A percentile compares a stretch with the other conserved stretches of the same genome.
Conservation (phyloP, 108 stramenopile genomes). For the Conticribra weissflogii region DNA sequence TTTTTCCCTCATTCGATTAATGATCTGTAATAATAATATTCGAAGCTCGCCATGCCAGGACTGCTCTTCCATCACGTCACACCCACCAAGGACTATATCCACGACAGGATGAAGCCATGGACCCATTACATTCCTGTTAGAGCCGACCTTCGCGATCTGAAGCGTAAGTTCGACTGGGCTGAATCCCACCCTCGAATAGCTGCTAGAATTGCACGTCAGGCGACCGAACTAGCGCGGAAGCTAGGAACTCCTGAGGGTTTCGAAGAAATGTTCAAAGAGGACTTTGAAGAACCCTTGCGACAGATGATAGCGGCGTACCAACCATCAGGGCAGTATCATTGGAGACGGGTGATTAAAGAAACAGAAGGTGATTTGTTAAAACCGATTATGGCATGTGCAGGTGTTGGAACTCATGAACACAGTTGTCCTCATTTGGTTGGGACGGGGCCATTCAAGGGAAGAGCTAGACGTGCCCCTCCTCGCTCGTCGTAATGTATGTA, state of each 20-base stretch:
- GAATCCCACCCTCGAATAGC: slow-evolving; percentile 31
- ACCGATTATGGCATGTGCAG: slow-evolving; percentile 10
- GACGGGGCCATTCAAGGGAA: not conserved
- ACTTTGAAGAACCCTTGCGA: slow-evolving; percentile 19
- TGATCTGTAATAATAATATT: too few species aligned
- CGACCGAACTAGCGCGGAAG: slow-evolving; percentile 13
- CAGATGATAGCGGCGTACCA: slow-evolving; percentile 21
- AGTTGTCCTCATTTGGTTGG: not conserved
- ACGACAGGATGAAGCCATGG: slow-evolving; percentile 26
- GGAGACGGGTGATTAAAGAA: slow-evolving; percentile 3
- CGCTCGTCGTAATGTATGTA: too few species aligned
- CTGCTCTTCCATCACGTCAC: slow-evolving; percentile 40
- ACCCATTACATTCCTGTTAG: slow-evolving; percentile 33
- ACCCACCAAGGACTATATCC: slow-evolving; percentile 36
- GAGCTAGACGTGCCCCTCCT: not conserved
- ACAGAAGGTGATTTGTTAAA: slow-evolving; percentile 3
- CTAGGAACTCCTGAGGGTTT: slow-evolving; percentile 25
- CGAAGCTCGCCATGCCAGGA: slow-evolving; percentile 44
- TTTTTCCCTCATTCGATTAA: too few species aligned
- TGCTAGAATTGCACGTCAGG: slow-evolving; percentile 15
- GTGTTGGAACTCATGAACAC: not conserved
- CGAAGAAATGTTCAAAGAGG: slow-evolving; percentile 5
- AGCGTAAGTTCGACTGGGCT: slow-evolving; percentile 44
- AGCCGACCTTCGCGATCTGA: slow-evolving; percentile 34
- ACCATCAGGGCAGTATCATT: slow-evolving; percentile 5